Conservation (phyloP, 768 basidiomycete genomes). For the Mycena haematopus region DNA sequence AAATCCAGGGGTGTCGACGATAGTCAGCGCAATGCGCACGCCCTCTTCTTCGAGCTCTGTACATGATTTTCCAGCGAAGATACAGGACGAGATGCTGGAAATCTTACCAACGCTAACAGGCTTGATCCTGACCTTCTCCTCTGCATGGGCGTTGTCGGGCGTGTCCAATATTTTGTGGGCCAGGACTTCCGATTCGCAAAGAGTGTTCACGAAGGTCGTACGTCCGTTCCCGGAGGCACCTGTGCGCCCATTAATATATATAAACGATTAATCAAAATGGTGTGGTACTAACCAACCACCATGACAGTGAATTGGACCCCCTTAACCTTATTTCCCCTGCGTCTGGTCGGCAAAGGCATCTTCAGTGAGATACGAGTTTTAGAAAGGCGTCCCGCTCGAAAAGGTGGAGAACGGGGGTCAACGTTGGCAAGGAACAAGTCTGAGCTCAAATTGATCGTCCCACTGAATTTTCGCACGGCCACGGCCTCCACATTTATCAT, state of each 20-base stretch:
- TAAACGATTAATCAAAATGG: background rate
- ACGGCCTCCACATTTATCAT: background rate
- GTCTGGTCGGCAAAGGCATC: constrained; percentile 57
- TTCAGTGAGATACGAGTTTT: constrained; percentile 45
- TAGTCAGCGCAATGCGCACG: constrained; percentile 85
- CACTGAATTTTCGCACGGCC: constrained; percentile 24
- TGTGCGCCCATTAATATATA: constrained; percentile 36
- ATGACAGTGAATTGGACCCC: constrained; percentile 89
- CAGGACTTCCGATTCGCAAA: constrained; percentile 82
- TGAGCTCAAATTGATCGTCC: constrained; percentile 29
- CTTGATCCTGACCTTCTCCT: constrained; percentile 80
- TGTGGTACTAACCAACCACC: constrained; percentile 70
- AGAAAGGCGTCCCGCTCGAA: constrained; percentile 22
- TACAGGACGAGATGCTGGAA: background rate
- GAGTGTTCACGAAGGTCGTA: constrained; percentile 92
- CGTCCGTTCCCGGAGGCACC: constrained; percentile 88
- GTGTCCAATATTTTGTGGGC: constrained; percentile 67
- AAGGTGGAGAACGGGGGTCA: constrained; percentile 9
- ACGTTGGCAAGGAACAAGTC: constrained; percentile 17
- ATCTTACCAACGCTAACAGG: constrained; percentile 79
- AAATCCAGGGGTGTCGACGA: constrained; percentile 93
- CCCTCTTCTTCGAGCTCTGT: constrained; percentile 92
- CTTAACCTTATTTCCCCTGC: constrained; percentile 82
- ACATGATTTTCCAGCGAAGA: constrained; percentile 3
- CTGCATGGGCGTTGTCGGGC: constrained; percentile 77